Evolutionary conservation across 148 eudicot genomes (phyloP).

Genomic region (Bassia scoparia): DNA sequence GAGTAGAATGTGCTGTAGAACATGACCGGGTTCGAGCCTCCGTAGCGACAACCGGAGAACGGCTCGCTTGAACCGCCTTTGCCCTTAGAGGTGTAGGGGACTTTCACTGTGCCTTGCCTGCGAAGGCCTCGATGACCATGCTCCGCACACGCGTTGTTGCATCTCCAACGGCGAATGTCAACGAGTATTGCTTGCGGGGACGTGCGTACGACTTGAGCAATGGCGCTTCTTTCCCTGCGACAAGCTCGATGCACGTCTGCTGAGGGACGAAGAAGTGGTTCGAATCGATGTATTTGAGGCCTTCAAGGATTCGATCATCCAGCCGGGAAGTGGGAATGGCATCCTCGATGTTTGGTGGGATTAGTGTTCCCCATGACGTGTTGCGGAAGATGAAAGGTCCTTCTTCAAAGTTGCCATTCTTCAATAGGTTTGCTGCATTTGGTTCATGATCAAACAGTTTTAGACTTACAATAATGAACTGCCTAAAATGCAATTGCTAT

Average conservation of each 20-base stretch:
- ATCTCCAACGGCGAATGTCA: slow-evolving; percentile 72
- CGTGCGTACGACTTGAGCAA: slow-evolving; percentile 70
- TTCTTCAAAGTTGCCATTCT: slow-evolving; percentile 85
- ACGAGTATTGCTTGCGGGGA: slow-evolving; percentile 45
- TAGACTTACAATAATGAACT: too few relatives aligned
- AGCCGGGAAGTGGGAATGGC: slow-evolving; percentile 88
- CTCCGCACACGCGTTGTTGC: slow-evolving; percentile 83
- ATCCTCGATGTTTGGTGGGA: slow-evolving; percentile 91
- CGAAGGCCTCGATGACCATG: slow-evolving; percentile 85
- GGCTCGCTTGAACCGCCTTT: slow-evolving; percentile 74
- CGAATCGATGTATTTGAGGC: slow-evolving; percentile 80
- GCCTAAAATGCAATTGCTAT: too few relatives aligned
- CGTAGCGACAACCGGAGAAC: slow-evolving; percentile 58
- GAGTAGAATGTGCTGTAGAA: slow-evolving; percentile 76
- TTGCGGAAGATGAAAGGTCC: slow-evolving; percentile 81
- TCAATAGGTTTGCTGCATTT: slow-evolving; percentile 54
- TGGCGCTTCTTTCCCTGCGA: slow-evolving; percentile 85
- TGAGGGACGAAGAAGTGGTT: slow-evolving; percentile 69
- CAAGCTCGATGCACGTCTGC: slow-evolving; percentile 75
- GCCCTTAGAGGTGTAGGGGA: slow-evolving; percentile 79
- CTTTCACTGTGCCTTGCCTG: slow-evolving; percentile 55
- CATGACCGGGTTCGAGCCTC: slow-evolving; percentile 56
- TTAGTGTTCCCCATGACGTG: slow-evolving; percentile 76
- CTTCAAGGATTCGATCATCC: slow-evolving; percentile 87
- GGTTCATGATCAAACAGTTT: too few relatives aligned